Conservation (phyloP, 75 land plant species). For the Larix kaempferi region DNA sequence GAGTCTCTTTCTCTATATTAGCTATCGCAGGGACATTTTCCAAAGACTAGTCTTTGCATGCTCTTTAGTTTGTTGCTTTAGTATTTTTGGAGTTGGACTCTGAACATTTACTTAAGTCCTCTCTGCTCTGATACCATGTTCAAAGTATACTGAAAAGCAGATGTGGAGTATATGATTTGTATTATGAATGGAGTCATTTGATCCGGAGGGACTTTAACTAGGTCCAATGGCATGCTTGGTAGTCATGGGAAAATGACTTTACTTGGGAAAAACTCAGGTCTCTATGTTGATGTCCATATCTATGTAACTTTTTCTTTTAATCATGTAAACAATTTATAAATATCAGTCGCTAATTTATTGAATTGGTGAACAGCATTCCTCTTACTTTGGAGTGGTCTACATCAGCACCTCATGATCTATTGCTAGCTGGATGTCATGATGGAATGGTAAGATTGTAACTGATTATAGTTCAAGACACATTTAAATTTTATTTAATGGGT, state of each 20-base stretch:
- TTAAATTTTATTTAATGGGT: not conserved
- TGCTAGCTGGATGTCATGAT: constrained; percentile 97
- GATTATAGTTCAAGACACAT: not conserved
- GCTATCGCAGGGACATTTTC: no score
- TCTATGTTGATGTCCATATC: not conserved
- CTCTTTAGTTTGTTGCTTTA: no score
- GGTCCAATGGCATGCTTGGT: not conserved
- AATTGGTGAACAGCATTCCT: constrained; percentile 68
- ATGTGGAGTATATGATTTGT: no score
- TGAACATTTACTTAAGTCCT: no score
- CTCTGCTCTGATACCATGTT: no score
- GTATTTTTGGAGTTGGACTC: no score
- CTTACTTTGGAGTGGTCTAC: constrained; percentile 93
- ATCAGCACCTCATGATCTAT: constrained; percentile 59
- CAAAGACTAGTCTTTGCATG: no score
- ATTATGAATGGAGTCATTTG: no score
- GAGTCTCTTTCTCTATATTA: no score
- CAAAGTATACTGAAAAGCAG: no score
- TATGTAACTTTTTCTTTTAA: not conserved
- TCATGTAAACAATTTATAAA: not conserved
- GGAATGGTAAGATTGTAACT: constrained; percentile 57
- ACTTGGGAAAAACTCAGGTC: not conserved
- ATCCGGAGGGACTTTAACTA: not conserved
- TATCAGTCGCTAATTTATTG: not conserved
- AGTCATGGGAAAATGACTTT: not conserved